Base-by-base conservation (phyloP, 2,329 filamentous ascomycete genomes). In the Colletotrichum neosansevieriae region DNA sequence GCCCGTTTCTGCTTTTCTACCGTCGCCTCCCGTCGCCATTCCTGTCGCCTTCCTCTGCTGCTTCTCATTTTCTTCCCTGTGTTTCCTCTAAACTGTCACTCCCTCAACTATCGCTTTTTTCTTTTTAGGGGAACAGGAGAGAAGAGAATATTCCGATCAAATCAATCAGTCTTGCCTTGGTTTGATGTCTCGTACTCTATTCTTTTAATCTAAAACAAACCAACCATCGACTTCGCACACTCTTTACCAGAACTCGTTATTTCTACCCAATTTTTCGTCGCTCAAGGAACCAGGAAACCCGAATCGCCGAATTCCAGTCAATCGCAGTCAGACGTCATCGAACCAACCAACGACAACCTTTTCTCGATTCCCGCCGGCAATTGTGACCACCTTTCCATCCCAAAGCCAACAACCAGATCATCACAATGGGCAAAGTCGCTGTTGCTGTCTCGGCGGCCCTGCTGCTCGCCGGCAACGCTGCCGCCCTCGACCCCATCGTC, bases 401-500 rank as follows among this genome's bases (percentile, higher is more conserved):
- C 32, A 29, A 21, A 3, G 56, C 21, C 47, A 49, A 7, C 34
- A 9, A 6, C 34, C 3, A 29, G 34, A 34, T n/a, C 19, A 7
- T 54, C 57, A 63, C 32, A 49, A 71, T 71, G 70, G 64, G 59
- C 32, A 65, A 70, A 45, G 54, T 70, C 51, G 42, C 61, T 34
- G 6, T 73, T 32, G 62, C 69, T 51, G 61, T 80, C 67, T 75
- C 80, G 49, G 76, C 84, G 71, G 78, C 82, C 63, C 73, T 85
- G 70, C 74, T 81, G 68, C 80, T 80, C 70, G 76, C 82, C 61
- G 77, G 80, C 72, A 74, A 82, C 34, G 80, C 80, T 58, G 80
- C 80, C 51, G 80, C 82, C 67, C 77, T 87, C 32, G 80, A 89
- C 73, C 85, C 89, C 69, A 90, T 92, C 74, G 81, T 88, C 73